Evolutionary conservation across 129 eudicot genomes (phyloP).

Genomic region (Apium graveolens): DNA sequence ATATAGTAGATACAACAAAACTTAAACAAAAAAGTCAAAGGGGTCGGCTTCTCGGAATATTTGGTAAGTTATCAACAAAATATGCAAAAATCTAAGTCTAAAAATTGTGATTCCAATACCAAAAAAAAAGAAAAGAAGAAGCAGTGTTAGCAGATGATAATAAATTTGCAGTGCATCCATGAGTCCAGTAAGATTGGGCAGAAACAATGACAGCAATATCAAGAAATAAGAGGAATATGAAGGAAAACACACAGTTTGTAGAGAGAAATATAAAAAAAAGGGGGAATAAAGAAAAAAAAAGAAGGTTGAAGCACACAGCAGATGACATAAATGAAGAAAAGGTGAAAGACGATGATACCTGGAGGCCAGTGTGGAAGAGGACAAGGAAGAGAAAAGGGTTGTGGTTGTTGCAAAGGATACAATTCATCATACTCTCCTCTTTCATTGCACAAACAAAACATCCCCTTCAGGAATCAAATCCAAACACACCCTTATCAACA

Average conservation of each 20-base stretch:
- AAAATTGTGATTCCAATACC: not conserved
- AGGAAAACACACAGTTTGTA: not conserved
- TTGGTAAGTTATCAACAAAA: not conserved
- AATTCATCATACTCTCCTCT: slow-evolving; percentile 30
- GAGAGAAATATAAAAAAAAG: not conserved
- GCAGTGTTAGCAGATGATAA: not conserved
- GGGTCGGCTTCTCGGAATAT: not conserved
- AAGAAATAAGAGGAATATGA: too few species aligned
- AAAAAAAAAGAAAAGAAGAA: too few species aligned
- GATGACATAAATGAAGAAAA: too few species aligned
- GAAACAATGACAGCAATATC: too few species aligned
- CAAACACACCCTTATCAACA: not conserved
- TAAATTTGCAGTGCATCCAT: not conserved
- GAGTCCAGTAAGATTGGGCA: not conserved
- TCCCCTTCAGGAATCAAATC: not conserved
- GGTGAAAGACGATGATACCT: slow-evolving; percentile 37
- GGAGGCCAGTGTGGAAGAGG: slow-evolving; percentile 84
- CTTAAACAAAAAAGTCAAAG: not conserved
- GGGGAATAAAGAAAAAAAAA: too few species aligned
- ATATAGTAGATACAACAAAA: not conserved
- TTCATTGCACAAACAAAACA: slow-evolving; percentile 39
- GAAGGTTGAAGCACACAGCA: too few species aligned
- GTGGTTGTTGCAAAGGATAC: slow-evolving; percentile 16
- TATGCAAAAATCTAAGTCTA: not conserved
- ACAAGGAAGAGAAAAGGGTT: slow-evolving; percentile 63